Conservation (phyloP, 1,139 yeast genomes). For the Saccharomycopsis hybrid region DNA sequence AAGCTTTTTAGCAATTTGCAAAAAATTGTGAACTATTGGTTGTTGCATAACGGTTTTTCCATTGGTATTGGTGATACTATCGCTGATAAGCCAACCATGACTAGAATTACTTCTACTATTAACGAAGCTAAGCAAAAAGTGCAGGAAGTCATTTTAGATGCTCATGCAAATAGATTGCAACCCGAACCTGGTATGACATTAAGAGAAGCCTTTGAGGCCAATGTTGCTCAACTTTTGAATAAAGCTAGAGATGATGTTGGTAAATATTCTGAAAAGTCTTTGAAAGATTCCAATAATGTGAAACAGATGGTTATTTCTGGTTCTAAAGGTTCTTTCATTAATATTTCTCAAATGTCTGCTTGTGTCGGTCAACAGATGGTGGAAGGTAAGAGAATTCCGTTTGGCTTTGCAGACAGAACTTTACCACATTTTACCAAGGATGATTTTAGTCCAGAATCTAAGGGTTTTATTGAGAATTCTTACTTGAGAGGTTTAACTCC, state of each 20-base stretch:
- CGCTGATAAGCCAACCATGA: conserved; percentile 96
- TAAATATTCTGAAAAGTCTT: conserved; percentile 93
- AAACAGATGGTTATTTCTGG: conserved; percentile 99
- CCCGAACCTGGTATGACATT: conserved; percentile 99
- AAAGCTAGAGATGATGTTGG: conserved; percentile 99
- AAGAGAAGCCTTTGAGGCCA: conserved; percentile 96
- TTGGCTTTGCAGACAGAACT: conserved; percentile 93
- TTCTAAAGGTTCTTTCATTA: conserved; percentile 97
- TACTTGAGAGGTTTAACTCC: conserved; percentile 97
- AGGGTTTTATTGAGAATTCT: conserved; percentile 96
- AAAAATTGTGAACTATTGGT: conserved; percentile 94
- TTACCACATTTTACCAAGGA: conserved; percentile 97
- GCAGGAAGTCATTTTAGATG: conserved; percentile 85
- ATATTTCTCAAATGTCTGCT: conserved; percentile 99
- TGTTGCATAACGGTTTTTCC: conserved; percentile 92
- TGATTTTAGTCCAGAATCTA: conserved; percentile 96
- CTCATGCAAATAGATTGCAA: conserved; percentile 79
- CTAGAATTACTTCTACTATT: conserved; percentile 85
- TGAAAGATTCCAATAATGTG: conserved; percentile 90
- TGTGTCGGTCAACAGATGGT: conserved; percentile 99
- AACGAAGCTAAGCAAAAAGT: conserved; percentile 90
- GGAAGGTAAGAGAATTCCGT: conserved; percentile 98
- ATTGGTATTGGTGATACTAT: conserved; percentile 99
- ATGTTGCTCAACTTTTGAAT: conserved; percentile 89
- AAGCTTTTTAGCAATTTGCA: conserved; percentile 88